A percentile compares a stretch with the other conserved stretches of the same genome.
These are phyloP conservation scores for Carex myosuroides DNA, from an alignment of 176 grass and related monocot species.

Conservation along the genomic window DNA sequence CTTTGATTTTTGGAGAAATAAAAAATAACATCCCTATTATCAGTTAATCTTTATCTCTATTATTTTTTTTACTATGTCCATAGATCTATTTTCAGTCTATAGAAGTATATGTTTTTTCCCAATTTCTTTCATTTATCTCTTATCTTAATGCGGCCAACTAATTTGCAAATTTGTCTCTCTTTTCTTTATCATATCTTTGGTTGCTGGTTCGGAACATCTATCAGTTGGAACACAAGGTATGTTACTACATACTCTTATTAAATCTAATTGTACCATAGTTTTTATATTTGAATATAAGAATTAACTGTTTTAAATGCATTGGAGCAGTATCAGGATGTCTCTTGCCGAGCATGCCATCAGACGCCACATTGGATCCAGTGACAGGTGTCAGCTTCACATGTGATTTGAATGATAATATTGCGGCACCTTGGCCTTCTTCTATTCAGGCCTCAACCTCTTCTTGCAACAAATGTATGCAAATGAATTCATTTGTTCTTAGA, in stretches of 20 bases:
- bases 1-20: background rate
- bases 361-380: constrained; percentile 68
- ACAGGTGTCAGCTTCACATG: constrained; percentile 95
- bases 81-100: background rate
- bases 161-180: constrained; percentile 24
- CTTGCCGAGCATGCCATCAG: constrained; percentile 90
- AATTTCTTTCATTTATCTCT: background rate
- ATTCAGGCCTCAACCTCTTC: constrained; percentile 52
- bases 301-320: constrained; percentile 14
- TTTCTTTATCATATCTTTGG: constrained; percentile 21
- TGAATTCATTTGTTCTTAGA: constrained; percentile 12
- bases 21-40: background rate
- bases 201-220: constrained; percentile 15
- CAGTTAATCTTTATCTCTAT: background rate
- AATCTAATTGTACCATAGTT: background rate
- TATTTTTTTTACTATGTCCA: background rate
- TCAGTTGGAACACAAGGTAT: constrained; percentile 98
- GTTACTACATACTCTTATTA: background rate
- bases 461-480: constrained; percentile 80
- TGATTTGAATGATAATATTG: constrained; percentile 99
- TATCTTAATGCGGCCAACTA: background rate
- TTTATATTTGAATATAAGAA: background rate
- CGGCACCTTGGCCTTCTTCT: constrained; percentile 86
- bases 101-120: background rate
- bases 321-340: constrained; percentile 88